Evolutionary conservation across 805 yeast species (phyloP).

Genomic region (Candida chilensis): DNA sequence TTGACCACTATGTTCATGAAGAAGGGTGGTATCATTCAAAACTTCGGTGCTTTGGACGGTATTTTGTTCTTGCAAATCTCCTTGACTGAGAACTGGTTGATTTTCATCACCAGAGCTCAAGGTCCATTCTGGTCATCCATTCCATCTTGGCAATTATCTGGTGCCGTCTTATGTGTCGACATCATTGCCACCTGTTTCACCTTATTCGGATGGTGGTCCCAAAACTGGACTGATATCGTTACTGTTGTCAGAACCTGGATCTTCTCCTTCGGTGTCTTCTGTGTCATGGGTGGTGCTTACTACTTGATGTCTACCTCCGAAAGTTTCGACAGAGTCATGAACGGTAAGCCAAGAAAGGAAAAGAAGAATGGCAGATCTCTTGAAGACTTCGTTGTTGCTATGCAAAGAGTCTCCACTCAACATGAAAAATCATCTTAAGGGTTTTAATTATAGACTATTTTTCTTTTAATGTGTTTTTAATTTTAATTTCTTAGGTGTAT

Average conservation of each 20-base stretch:
- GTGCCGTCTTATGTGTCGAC: constrained; percentile 89
- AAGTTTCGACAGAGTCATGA: constrained; percentile 75
- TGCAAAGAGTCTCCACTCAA: constrained; percentile 86
- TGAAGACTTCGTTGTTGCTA: constrained; percentile 78
- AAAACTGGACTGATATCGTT: constrained; percentile 94
- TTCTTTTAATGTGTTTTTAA: too few relatives aligned
- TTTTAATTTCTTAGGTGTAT: too few relatives aligned
- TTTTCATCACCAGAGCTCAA: constrained; percentile 92
- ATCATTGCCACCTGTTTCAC: constrained; percentile 87
- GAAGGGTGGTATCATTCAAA: constrained; percentile 91
- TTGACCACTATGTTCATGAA: constrained; percentile 88
- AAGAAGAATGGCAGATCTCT: constrained; percentile 50
- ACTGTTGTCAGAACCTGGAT: constrained; percentile 92
- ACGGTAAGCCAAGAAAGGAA: constrained; percentile 65
- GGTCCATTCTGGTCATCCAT: constrained; percentile 98
- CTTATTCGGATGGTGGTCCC: constrained; percentile 96
- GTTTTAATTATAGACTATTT: not conserved
- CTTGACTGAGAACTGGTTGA: constrained; percentile 94
- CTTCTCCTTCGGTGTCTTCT: constrained; percentile 96
- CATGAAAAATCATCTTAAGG: constrained; percentile 69
- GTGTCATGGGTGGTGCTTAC: constrained; percentile 94
- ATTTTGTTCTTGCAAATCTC: constrained; percentile 90
- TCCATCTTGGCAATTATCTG: constrained; percentile 95
- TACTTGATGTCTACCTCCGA: constrained; percentile 82
- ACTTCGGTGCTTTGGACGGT: constrained; percentile 93